Conservation (phyloP, 2,329 filamentous ascomycete genomes). For the Daldinia sp. region DNA sequence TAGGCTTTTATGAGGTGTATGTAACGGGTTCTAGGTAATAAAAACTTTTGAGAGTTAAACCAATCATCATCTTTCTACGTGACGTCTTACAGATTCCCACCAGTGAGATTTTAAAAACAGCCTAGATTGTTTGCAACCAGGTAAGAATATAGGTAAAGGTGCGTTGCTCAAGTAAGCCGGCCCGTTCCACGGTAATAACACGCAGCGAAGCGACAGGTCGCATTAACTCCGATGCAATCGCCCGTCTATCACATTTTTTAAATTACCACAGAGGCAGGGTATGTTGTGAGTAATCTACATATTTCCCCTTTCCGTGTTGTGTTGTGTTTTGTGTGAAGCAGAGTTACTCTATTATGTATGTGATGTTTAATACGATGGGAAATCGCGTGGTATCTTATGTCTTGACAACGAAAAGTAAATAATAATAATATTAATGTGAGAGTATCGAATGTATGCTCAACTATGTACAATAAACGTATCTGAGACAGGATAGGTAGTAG, state of each 20-base stretch:
- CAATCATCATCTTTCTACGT: no score
- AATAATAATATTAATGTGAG: slow-evolving; percentile 17
- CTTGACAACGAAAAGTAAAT: background rate
- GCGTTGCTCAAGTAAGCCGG: background rate
- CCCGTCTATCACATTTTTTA: background rate
- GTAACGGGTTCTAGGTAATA: background rate
- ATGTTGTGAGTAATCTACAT: background rate
- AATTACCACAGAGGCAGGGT: background rate
- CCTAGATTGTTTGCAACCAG: background rate
- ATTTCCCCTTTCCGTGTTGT: background rate
- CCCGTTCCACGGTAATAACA: background rate
- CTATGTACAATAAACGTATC: slow-evolving; percentile 28
- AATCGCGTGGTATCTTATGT: background rate
- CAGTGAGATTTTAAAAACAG: background rate
- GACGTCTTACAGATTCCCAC: no score
- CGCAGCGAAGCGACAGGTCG: background rate
- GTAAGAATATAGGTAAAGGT: background rate
- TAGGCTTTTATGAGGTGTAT: background rate
- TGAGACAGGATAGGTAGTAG: slow-evolving; percentile 7
- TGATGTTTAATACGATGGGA: background rate
- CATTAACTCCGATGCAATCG: background rate
- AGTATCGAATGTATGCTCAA: slow-evolving; percentile 19
- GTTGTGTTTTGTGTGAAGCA: background rate
- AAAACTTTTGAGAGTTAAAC: background rate
- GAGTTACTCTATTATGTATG: background rate